Evolutionary conservation across 2,329 filamentous ascomycete species (phyloP).

Genomic region (Ophiostoma sp.): DNA sequence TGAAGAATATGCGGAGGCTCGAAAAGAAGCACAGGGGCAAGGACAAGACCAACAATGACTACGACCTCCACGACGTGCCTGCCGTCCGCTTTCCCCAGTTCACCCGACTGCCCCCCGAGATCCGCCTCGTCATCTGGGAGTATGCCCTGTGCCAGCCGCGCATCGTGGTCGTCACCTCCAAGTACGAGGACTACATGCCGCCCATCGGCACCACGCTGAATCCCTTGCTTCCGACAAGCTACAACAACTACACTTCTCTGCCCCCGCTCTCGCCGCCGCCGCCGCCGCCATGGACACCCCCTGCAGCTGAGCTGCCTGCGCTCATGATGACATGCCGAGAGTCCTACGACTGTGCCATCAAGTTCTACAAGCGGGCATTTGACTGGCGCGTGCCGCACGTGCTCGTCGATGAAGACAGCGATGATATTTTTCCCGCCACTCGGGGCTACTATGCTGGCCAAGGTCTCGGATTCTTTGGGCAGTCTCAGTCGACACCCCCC

Average conservation of each 20-base stretch:
- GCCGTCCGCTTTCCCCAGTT: constrained; percentile 36
- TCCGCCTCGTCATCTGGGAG: constrained; percentile 47
- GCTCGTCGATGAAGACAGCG: constrained; percentile 29
- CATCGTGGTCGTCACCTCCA: constrained; percentile 42
- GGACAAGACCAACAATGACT: background rate
- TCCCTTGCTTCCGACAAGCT: background rate
- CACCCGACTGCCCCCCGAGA: constrained; percentile 40
- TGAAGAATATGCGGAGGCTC: constrained; percentile 24
- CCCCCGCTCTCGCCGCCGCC: constrained; percentile 24
- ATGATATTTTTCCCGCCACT: background rate
- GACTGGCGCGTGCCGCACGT: constrained; percentile 43
- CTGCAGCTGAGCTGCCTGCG: constrained; percentile 34
- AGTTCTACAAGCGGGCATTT: constrained; percentile 45
- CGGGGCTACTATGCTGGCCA: background rate
- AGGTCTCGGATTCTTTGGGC: background rate
- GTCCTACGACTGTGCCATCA: constrained; percentile 39
- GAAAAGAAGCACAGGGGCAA: background rate
- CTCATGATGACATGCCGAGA: constrained; percentile 44
- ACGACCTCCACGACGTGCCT: constrained; percentile 21
- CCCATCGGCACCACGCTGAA: constrained; percentile 12
- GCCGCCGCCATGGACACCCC: constrained; percentile 21
- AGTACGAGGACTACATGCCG: constrained; percentile 31
- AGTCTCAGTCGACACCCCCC: background rate
- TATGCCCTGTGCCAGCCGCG: constrained; percentile 38
- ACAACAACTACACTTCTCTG: constrained; percentile 26